phyloP scores from a whole-genome alignment of 192 early-diverging fungal genomes.

The Coemansia umbellata region DNA sequence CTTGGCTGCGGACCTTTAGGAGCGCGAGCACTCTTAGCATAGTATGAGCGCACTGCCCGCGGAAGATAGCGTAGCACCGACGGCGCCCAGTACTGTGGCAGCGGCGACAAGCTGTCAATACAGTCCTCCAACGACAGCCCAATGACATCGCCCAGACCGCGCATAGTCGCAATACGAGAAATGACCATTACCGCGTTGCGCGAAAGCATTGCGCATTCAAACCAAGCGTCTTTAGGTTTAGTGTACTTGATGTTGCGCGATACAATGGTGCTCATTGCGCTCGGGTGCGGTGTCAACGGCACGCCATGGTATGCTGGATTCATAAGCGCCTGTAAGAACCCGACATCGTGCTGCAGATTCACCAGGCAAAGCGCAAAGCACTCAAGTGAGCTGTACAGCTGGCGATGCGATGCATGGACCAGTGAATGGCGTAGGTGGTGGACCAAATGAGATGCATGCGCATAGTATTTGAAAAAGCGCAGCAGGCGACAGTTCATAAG shows the following conservation, averaged over 20 bases:
- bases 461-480: constrained; percentile 69
- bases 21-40: constrained; percentile 9
- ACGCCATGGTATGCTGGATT: constrained; percentile 49
- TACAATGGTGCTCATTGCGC: constrained; percentile 9
- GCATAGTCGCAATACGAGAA: constrained; percentile 42
- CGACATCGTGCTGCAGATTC: constrained; percentile 49
- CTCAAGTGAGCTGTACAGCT: constrained; percentile 65
- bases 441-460: constrained; percentile 61
- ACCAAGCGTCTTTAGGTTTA: constrained; percentile 47
- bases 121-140: constrained; percentile 39
- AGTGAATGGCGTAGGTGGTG: constrained; percentile 66
- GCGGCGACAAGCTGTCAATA: constrained; percentile 36
- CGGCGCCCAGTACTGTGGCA: constrained; percentile 40
- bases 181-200: constrained; percentile 51
- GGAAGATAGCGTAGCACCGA: constrained; percentile 41
- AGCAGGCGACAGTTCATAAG: constrained; percentile 70
- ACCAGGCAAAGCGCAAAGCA: constrained; percentile 63
- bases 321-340: constrained; percentile 47
- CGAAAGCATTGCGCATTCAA: constrained; percentile 49
- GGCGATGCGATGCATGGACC: constrained; percentile 60
- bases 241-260: constrained; percentile 19
- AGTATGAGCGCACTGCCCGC: constrained; percentile 33
- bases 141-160: constrained; percentile 41
- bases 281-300: constrained; percentile 39
- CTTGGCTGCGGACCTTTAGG: constrained; percentile 6